Percentiles rank a stretch among this genome's conserved stretches.
These are phyloP conservation scores for Yamadazyma dushanensis DNA, from an alignment of 1,139 yeast genomes.

Conservation along the genomic window DNA sequence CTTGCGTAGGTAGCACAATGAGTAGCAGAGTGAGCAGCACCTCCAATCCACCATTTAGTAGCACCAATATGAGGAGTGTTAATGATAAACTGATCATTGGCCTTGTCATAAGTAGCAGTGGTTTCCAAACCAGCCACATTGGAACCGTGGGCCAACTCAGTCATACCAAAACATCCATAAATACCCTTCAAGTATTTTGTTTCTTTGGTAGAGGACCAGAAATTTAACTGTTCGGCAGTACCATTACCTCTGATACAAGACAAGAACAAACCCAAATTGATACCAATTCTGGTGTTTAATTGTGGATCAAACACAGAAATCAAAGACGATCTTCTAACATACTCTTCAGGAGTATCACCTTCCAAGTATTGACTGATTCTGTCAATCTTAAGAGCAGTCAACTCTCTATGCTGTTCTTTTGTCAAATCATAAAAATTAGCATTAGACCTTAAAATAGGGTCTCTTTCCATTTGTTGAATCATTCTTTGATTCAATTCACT, in stretches of 20 bases:
- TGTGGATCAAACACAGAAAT: slow-evolving; percentile 52
- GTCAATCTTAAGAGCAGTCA: slow-evolving; percentile 45
- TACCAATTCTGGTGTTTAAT: slow-evolving; percentile 49
- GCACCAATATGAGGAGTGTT: slow-evolving; percentile 91
- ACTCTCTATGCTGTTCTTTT: slow-evolving; percentile 42
- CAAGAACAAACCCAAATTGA: slow-evolving; percentile 51
- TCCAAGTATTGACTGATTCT: slow-evolving; percentile 48
- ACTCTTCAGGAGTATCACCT: slow-evolving; percentile 34
- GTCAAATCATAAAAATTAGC: slow-evolving; percentile 40
- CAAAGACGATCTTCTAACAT: slow-evolving; percentile 40
- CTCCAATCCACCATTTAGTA: slow-evolving; percentile 98
- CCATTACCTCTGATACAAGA: slow-evolving; percentile 52
- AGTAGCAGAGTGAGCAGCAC: slow-evolving; percentile 92
- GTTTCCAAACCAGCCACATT: slow-evolving; percentile 92
- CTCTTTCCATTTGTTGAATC: slow-evolving; percentile 50
- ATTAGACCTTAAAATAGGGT: slow-evolving; percentile 43
- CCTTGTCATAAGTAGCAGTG: slow-evolving; percentile 76
- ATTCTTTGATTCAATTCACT: slow-evolving; percentile 34
- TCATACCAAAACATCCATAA: slow-evolving; percentile 93
- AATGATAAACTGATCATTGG: slow-evolving; percentile 65
- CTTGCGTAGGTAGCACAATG: slow-evolving; percentile 83
- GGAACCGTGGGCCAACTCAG: slow-evolving; percentile 92
- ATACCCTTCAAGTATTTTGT: slow-evolving; percentile 63
- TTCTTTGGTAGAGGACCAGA: slow-evolving; percentile 77
- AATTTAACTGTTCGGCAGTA: slow-evolving; percentile 54